Evolutionary conservation across 2,329 filamentous ascomycete species (phyloP), one percentile per base, ranked within the genome.

Genomic region (Apiospora koreana): DNA sequence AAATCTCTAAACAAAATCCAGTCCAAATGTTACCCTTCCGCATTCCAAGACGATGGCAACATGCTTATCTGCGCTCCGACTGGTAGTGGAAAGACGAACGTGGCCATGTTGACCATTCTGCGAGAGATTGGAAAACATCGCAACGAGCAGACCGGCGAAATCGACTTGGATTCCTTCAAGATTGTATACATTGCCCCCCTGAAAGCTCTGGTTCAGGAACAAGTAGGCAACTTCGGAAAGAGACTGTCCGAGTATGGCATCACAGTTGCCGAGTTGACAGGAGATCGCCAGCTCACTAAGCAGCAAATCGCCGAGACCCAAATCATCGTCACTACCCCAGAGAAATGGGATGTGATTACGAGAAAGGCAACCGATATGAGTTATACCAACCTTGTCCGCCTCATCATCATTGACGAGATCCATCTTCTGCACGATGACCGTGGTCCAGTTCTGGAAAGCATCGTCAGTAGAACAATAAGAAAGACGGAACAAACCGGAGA

Each of bases 281-380:
- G 96, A 84, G 96, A 99, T 83, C 93, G 96, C 68, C 96, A 98
- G 82, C 92, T 99, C 79, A 99, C 95, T 25, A 99, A 99, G 83
- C 94, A 97, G 81, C 96, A 99, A 85, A 98, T 99, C 73, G 91
- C 95, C 1, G 96, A 99, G 77, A 99, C 96, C 0, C 95, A 99
- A 80, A 92, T 99, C 75, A 99, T 99, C 76, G 95, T 99, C 71
- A 99, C 96, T 0, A 99, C 96, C 0, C 96, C 96, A 25, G 96
- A 99, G 82, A 99, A 99, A 83, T 99, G 94, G 93, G 96, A 99
- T 82, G 95, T 99, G 75, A 98, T 99, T 76, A 99, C 97, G 7
- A 91, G 97, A 82, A 99, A 99, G 82, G 95, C 95, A 8, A 98
- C 95, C 1, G 97, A 99, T 79, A 89, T 96, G 69, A 97, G 94